These are phyloP conservation scores for Rubia tinctorum DNA, from an alignment of 305 asterid genomes.

Conservation along the genomic window DNA sequence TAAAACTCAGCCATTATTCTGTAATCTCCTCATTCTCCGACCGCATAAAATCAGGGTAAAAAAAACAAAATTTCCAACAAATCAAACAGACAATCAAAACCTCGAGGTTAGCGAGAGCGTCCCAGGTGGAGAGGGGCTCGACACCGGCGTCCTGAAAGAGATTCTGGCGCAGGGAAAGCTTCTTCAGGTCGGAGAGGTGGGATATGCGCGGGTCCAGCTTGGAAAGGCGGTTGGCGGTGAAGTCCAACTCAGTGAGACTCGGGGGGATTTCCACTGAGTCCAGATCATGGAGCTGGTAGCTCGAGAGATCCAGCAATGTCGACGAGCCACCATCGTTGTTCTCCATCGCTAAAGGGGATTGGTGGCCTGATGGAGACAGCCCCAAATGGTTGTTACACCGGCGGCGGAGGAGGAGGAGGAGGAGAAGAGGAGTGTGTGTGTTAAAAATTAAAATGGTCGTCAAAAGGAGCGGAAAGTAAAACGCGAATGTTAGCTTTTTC, in stretches of 20 bases:
- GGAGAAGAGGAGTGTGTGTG: neutral
- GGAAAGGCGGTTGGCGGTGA: slow-evolving; percentile 82
- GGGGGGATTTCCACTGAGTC: slow-evolving; percentile 66
- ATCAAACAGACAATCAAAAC: slow-evolving; percentile 26
- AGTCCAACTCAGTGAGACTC: slow-evolving; percentile 66
- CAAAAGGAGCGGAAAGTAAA: neutral
- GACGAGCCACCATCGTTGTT: slow-evolving; percentile 15
- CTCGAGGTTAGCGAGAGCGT: slow-evolving; percentile 59
- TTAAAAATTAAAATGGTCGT: neutral
- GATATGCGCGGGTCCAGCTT: slow-evolving; percentile 76
- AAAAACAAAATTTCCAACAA: neutral
- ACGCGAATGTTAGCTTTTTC: neutral
- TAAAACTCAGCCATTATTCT: neutral
- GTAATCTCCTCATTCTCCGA: no score
- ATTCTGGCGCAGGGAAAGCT: slow-evolving; percentile 90
- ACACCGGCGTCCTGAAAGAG: slow-evolving; percentile 61
- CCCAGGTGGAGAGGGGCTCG: slow-evolving; percentile 63
- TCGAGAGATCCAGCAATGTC: slow-evolving; percentile 68
- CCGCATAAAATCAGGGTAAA: neutral
- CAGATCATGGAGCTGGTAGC: slow-evolving; percentile 88
- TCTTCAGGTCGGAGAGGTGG: slow-evolving; percentile 65
- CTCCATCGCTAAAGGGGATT: neutral
- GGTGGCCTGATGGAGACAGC: neutral
- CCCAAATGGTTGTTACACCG: neutral
- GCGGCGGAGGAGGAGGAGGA: neutral